Evolutionary conservation across 2,329 filamentous ascomycete genomes (phyloP).

Genomic region (Colletotrichum falcatum): DNA sequence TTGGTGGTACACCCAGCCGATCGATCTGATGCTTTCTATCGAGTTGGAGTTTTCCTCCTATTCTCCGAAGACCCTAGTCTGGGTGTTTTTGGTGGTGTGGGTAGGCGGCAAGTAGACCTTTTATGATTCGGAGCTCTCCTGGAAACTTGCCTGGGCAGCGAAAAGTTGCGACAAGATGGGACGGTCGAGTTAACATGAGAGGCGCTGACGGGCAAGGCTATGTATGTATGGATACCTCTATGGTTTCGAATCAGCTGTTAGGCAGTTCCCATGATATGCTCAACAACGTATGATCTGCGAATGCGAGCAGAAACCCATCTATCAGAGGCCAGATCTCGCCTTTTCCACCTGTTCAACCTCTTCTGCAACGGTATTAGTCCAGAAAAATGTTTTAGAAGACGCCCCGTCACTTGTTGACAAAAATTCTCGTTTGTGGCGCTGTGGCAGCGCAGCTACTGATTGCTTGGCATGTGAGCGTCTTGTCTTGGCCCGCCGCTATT

Average conservation of each 20-base stretch:
- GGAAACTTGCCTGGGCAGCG: background rate
- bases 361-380: background rate
- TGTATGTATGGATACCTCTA: too few species aligned
- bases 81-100: background rate
- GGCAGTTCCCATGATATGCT: background rate
- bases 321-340: background rate
- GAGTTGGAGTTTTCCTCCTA: conserved; percentile 4
- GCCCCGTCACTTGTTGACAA: background rate
- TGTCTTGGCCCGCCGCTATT: background rate
- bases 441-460: background rate
- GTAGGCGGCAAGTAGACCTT: background rate
- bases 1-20: background rate
- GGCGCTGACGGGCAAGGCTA: background rate
- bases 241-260: background rate
- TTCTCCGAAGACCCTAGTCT: background rate
- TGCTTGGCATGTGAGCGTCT: background rate
- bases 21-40: background rate
- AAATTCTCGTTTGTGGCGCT: background rate
- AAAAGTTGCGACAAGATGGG: background rate
- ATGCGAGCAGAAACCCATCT: background rate
- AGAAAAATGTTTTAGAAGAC: background rate
- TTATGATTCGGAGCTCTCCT: background rate
- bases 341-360: background rate
- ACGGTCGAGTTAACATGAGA: background rate
- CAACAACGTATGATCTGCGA: background rate